Percentiles rank a stretch among this genome's conserved stretches.
These are phyloP conservation scores for Martensiomyces pterosporus DNA, from an alignment of 192 early-diverging fungal species.

Conservation along the genomic window DNA sequence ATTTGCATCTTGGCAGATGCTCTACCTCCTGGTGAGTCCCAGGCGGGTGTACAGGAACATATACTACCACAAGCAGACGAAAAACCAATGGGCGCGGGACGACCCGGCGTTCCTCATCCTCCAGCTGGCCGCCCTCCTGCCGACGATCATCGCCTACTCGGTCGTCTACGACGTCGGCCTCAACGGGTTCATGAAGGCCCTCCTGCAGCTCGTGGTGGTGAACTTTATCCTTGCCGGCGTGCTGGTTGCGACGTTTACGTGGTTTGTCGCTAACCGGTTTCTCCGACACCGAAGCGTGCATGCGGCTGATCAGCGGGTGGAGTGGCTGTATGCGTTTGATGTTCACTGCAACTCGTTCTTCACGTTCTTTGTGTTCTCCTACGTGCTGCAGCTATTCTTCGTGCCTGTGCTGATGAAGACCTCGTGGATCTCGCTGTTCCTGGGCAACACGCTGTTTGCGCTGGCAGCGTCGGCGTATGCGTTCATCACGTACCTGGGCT, in stretches of 20 bases:
- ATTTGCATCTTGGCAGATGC: conserved; percentile 46
- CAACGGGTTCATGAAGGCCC: conserved; percentile 25
- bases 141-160: conserved; percentile 21
- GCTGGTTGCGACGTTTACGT: conserved; percentile 25
- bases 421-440: conserved; percentile 73
- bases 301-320: conserved; percentile 79
- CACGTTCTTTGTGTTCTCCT: conserved; percentile 78
- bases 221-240: conserved; percentile 28
- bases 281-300: conserved; percentile 73
- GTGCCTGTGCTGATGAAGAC: conserved; percentile 74
- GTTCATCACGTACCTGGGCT: conserved; percentile 91
- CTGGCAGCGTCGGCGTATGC: conserved; percentile 73
- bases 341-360: conserved; percentile 97
- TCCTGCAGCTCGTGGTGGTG: conserved; percentile 34
- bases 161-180: conserved; percentile 34
- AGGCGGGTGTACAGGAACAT: conserved; percentile 77
- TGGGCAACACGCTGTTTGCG: conserved; percentile 89
- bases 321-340: conserved; percentile 96
- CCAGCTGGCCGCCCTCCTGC: conserved; percentile 56
- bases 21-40: conserved; percentile 42
- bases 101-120: conserved; percentile 93
- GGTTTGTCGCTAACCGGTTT: conserved; percentile 72
- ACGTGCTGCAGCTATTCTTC: conserved; percentile 92
- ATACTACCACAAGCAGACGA: conserved; percentile 97
- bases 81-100: conserved; percentile 97